Evolutionary conservation across 1,284 basidiomycete genomes (phyloP), one percentile per base, ranked within the genome.

Genomic region (Binderoboletus segoi): DNA sequence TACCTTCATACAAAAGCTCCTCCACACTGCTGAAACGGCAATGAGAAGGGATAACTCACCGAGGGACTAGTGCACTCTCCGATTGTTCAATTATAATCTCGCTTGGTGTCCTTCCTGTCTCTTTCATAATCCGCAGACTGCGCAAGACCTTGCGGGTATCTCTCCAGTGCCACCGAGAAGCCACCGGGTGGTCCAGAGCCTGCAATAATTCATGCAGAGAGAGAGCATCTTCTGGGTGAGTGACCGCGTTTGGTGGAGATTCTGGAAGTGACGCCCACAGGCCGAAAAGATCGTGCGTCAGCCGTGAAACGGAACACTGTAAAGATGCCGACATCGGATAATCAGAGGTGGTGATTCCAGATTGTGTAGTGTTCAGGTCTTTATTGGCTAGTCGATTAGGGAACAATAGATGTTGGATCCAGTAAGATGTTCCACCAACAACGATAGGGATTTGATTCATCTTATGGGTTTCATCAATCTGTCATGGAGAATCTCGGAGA

Each of bases 401-500:
- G 62, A 95, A 95, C 11, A 92, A 73, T 40, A 96, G 82, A 71
- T 99, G 94, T 70, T 99, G 96, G 21, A 97, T 89, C 85, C 97
- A 99, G 72, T 99, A 99, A 18, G 93, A 88, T 0, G 96, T 99
- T 8, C 96, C 96, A 4, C 96, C 96, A 46, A 96, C 95, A 5
- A 97, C 77, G 53, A 99, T 91, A 0, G 96, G 95, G 8, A 98
- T 73, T 53, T 88, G 77, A 2, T 80, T 73, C 64, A 80, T 76
- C 33, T 63, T 62, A 62, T 90, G 84, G 16, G 89, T 85, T 50
- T 87, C 83, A 30, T 87, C 79, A 41, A 93, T 91, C 91, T 94
- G 66, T 40, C 32, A 18, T 30, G 47, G 30, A 32, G 38, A 32
- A 42, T 8, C 16, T 42, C 28, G 16, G 38, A 48, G 12, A 32